phyloP scores from a whole-genome alignment of 202 grass and related monocot species.

The Carex arenaria region DNA sequence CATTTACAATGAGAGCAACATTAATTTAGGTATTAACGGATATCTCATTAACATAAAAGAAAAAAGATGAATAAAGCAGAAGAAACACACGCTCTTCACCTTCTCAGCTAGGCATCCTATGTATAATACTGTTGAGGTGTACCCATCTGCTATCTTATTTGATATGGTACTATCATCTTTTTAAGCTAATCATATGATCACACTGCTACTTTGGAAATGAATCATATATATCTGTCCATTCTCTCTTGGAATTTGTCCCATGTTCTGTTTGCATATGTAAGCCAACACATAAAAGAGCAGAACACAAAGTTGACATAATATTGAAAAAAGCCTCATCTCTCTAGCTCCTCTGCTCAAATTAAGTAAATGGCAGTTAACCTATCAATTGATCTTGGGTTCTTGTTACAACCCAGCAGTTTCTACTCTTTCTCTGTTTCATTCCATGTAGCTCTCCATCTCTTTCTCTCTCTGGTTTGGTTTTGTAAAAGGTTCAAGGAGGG shows the following conservation, averaged over 20 bases:
- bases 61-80: too few species aligned
- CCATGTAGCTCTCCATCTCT: constrained; percentile 1
- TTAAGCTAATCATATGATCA: too few species aligned
- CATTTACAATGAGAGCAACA: too few species aligned
- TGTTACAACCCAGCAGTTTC: background rate
- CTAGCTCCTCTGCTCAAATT: background rate
- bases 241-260: background rate
- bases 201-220: too few species aligned
- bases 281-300: background rate
- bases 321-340: background rate
- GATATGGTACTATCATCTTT: too few species aligned
- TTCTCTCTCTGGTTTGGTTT: constrained; percentile 13
- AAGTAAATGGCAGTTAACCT: background rate
- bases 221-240: background rate
- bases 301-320: background rate
- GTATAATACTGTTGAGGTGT: too few species aligned
- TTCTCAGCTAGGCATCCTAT: too few species aligned
- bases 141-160: too few species aligned
- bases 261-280: background rate
- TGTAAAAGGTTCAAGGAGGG: background rate
- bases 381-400: background rate
- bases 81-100: too few species aligned
- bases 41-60: too few species aligned
- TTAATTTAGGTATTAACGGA: too few species aligned
- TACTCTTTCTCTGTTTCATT: constrained; percentile 3